phyloP scores from a whole-genome alignment of 2,329 filamentous ascomycete genomes.

The Aspergillus jensenii region DNA sequence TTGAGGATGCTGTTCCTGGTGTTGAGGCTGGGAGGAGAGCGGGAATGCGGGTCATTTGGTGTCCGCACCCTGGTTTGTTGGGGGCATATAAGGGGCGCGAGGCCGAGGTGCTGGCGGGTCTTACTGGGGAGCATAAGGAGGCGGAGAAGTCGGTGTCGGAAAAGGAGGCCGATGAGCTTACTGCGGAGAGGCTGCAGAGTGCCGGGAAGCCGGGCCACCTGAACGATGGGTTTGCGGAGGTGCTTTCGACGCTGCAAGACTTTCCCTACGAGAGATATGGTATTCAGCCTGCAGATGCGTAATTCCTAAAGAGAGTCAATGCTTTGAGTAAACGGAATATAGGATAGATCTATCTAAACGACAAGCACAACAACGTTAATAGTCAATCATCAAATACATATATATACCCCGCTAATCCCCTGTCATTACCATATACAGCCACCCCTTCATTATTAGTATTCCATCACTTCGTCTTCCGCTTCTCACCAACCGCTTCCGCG shows the following conservation, averaged over 20 bases:
- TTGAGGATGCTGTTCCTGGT: constrained; percentile 92
- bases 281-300: constrained; percentile 41
- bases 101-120: constrained; percentile 77
- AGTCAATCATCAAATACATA: neutral
- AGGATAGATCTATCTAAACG: neutral
- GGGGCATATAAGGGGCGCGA: constrained; percentile 75
- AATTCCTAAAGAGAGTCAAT: neutral
- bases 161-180: constrained; percentile 40
- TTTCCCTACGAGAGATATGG: constrained; percentile 63
- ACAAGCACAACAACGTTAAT: neutral
- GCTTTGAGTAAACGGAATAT: neutral
- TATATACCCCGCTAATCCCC: neutral
- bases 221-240: constrained; percentile 60
- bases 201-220: constrained; percentile 54
- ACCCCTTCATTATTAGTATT: neutral
- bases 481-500: constrained; percentile 23
- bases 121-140: constrained; percentile 69
- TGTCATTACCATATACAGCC: neutral
- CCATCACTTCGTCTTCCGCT: constrained; percentile 22
- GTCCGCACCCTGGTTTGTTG: constrained; percentile 76
- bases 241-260: constrained; percentile 54
- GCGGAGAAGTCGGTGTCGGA: constrained; percentile 44
- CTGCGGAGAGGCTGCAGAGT: constrained; percentile 37
- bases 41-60: constrained; percentile 94
- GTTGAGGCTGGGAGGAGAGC: constrained; percentile 88